Evolutionary conservation across 768 basidiomycete species (phyloP), one percentile per base, ranked within the genome.

Genomic region (Boletus insuetus): DNA sequence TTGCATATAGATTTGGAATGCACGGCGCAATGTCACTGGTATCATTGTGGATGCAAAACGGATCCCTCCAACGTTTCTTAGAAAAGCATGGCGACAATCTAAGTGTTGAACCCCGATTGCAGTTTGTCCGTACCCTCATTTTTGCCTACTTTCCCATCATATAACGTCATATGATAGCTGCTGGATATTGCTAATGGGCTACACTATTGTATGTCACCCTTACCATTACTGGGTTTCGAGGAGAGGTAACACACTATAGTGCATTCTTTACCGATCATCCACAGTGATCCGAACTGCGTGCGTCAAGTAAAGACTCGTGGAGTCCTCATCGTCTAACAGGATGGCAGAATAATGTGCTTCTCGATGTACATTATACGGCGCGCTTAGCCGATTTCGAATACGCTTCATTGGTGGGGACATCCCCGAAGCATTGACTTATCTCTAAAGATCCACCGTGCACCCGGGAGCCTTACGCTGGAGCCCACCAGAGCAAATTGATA

Each of bases 341-440:
- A 10, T 1, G 22, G n/a, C n/a, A 64, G 61, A 52, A 50, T 3
- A 60, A 64, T 8, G 50, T 64, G 22, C 53, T 61, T 34, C 17
- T 58, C 3, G 56, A 59, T 19, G 55, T 8, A 22, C 22, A 53
- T 3, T 59, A 71, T 32, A 72, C 70, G 17, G 77, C 73, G 0
- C 68, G 71, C 12, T 60, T 81, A 5, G 71, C 72, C 45, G 78
- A 79, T 54, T 79, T 80, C 3, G 31, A 31, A 16, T 35, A 35
- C 5, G 35, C 35, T 35, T 35, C 35, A 11, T 16, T 35, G 35
- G 35, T 35, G 35, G 35, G 35, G 14, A 35, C 35, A 35, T 35
- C 14, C 35, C 35, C 35, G 35, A 35, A 35, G 35, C 35, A 16
- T n/a, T 39, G 39, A 12, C 10, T 11, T 35, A 16, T 35, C 35